These are phyloP conservation scores for Penicillium subrubescens DNA, from an alignment of 495 filamentous ascomycete genomes.

Conservation along the genomic window DNA sequence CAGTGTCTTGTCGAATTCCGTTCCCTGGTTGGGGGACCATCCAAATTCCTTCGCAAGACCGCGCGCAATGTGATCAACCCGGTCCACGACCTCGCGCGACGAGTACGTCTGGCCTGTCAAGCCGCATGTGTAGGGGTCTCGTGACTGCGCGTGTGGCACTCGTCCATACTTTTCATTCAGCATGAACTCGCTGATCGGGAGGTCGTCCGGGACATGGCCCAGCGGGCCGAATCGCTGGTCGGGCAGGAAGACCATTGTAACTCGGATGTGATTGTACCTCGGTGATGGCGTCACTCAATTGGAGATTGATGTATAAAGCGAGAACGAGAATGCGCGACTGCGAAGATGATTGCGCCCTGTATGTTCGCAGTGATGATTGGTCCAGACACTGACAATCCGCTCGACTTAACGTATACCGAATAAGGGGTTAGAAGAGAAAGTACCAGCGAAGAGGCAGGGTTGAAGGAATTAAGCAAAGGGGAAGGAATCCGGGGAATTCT, in stretches of 20 bases:
- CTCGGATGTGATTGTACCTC: not conserved
- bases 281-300: not conserved
- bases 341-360: not conserved
- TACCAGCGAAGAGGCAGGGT: not conserved
- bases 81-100: slow-evolving; percentile 62
- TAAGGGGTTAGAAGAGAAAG: not conserved
- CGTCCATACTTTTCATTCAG: slow-evolving; percentile 73
- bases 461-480: not conserved
- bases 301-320: not conserved
- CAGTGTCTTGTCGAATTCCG: slow-evolving; percentile 85
- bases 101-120: slow-evolving; percentile 73
- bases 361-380: not conserved
- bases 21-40: slow-evolving; percentile 73
- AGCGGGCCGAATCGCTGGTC: slow-evolving; percentile 70
- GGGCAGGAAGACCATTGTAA: slow-evolving; percentile 77
- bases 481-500: not conserved
- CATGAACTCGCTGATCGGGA: slow-evolving; percentile 81
- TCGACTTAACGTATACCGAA: not conserved
- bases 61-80: slow-evolving; percentile 70
- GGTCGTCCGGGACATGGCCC: slow-evolving; percentile 70
- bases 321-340: not conserved
- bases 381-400: not conserved
- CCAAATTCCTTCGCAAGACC: slow-evolving; percentile 71
- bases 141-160: slow-evolving; percentile 61
- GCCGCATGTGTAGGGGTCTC: slow-evolving; percentile 81